Evolutionary conservation across 106 monocot genomes (phyloP).

Genomic region (Phalaenopsis equestris): DNA sequence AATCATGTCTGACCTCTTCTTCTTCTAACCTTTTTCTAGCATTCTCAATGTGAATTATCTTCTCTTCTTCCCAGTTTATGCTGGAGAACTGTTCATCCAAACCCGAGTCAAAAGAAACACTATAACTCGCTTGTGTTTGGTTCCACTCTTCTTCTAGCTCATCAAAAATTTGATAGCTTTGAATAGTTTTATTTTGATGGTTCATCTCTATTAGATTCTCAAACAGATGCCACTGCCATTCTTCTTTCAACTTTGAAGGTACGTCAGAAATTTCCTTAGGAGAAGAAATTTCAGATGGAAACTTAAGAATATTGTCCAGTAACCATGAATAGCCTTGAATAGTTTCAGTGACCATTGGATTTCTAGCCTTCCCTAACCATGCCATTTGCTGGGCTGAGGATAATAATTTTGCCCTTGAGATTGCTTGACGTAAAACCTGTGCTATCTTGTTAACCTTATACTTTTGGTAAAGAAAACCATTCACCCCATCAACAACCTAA

Average conservation of each 20-base stretch:
- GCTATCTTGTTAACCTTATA: constrained; percentile 48
- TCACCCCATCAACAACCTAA: constrained; percentile 65
- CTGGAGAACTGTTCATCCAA: constrained; percentile 48
- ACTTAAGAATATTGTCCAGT: constrained; percentile 62
- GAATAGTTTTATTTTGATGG: constrained; percentile 16
- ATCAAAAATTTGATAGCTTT: constrained; percentile 32
- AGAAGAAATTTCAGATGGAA: constrained; percentile 57
- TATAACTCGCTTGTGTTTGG: constrained; percentile 21
- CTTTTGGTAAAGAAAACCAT: constrained; percentile 68
- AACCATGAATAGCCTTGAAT: constrained; percentile 68
- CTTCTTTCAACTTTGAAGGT: constrained; percentile 37
- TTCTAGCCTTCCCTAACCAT: constrained; percentile 40
- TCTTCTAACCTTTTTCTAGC: constrained; percentile 61
- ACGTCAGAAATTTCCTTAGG: constrained; percentile 53
- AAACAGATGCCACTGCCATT: constrained; percentile 82
- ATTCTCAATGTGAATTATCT: constrained; percentile 30
- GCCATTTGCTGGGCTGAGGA: constrained; percentile 40
- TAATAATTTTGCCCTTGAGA: constrained; percentile 54
- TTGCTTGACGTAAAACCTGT: constrained; percentile 37
- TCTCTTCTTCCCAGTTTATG: constrained; percentile 73
- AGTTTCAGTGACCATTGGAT: constrained; percentile 66
- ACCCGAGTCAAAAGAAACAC: constrained; percentile 13
- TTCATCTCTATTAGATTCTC: constrained; percentile 26
- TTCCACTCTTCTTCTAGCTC: constrained; percentile 57
- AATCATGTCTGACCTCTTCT: constrained; percentile 58